phyloP scores from a whole-genome alignment of 371 early-diverging fungal species.

The Capillidium heterosporum region DNA sequence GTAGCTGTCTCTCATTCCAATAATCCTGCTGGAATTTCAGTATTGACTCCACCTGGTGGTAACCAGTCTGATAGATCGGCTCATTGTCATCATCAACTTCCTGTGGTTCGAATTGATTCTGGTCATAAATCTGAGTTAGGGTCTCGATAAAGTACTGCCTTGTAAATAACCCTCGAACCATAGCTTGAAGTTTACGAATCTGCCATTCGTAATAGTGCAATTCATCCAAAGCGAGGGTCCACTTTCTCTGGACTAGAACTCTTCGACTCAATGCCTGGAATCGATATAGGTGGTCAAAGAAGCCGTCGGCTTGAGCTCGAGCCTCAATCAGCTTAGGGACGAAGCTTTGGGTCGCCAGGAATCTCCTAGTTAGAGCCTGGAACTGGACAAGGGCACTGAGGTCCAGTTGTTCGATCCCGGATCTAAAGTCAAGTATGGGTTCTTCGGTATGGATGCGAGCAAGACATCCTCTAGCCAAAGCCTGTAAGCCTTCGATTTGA shows the following conservation, averaged over 20 bases:
- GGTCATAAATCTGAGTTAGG: background rate
- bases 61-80: background rate
- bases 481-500: slow-evolving; percentile 28
- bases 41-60: slow-evolving; percentile 22
- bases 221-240: background rate
- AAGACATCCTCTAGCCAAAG: slow-evolving; percentile 21
- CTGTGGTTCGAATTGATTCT: background rate
- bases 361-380: slow-evolving; percentile 1
- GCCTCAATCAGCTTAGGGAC: background rate
- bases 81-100: background rate
- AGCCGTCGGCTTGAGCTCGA: background rate
- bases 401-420: background rate
- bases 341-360: background rate
- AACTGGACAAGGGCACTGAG: background rate
- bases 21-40: slow-evolving; percentile 70
- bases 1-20: slow-evolving; percentile 39
- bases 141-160: slow-evolving; percentile 1
- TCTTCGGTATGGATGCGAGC: slow-evolving; percentile 4
- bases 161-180: background rate
- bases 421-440: background rate
- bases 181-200: slow-evolving; percentile 20
- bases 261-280: slow-evolving; percentile 1
- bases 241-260: slow-evolving; percentile 9
- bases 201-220: background rate
- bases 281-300: background rate